phyloP scores from a whole-genome alignment of 1,284 basidiomycete species.

The Marasmius tenuissimus region DNA sequence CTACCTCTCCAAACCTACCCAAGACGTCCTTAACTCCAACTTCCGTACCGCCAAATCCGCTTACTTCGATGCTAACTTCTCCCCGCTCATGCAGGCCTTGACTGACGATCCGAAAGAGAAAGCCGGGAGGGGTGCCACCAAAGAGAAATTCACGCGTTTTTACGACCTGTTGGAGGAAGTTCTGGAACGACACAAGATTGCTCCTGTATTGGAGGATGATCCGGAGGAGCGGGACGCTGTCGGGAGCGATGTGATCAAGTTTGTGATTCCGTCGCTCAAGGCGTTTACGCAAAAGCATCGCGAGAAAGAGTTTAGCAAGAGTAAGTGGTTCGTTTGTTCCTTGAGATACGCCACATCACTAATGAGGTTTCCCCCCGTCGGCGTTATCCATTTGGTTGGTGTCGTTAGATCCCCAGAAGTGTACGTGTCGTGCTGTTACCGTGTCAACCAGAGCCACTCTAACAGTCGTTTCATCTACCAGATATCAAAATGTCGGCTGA shows the following conservation, averaged over 20 bases:
- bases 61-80: conserved; percentile 80
- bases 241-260: conserved; percentile 69
- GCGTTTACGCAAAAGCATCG: conserved; percentile 70
- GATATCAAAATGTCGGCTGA: conserved; percentile 79
- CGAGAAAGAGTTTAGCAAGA: conserved; percentile 82
- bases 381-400: not conserved
- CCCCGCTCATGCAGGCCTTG: conserved; percentile 69
- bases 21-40: conserved; percentile 61
- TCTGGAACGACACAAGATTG: conserved; percentile 67
- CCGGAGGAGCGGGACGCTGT: conserved; percentile 53
- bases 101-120: conserved; percentile 68
- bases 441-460: not conserved
- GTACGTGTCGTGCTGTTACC: conserved; percentile 42
- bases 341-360: conserved; percentile 1
- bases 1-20: conserved; percentile 59
- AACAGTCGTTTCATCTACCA: conserved; percentile 26
- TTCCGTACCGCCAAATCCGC: conserved; percentile 77
- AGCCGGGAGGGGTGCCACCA: conserved; percentile 56
- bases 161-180: conserved; percentile 78
- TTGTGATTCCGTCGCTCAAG: conserved; percentile 72
- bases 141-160: conserved; percentile 80
- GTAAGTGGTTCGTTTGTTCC: conserved; percentile 41
- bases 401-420: conserved; percentile 72
- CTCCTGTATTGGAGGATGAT: conserved; percentile 72
- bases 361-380: conserved; percentile 1